Conservation (phyloP, 345 rosid species). For the Moricandia moricandioides region DNA sequence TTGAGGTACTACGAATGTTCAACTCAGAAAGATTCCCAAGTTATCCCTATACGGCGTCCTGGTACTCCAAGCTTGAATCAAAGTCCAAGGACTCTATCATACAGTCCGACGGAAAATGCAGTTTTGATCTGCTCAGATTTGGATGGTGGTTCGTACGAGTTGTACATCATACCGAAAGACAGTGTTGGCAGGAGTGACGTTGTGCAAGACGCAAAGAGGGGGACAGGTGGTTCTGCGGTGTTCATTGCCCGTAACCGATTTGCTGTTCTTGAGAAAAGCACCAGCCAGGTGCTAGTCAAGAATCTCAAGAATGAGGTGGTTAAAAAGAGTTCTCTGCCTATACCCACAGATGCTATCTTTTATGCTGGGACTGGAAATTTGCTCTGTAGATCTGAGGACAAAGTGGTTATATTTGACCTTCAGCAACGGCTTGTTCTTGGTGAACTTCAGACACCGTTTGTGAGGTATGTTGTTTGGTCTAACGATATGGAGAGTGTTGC, state of each 20-base stretch:
- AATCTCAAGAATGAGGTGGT: slow-evolving; percentile 81
- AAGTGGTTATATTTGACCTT: slow-evolving; percentile 80
- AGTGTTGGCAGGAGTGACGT: slow-evolving; percentile 64
- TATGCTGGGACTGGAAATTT: slow-evolving; percentile 92
- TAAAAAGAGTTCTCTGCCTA: slow-evolving; percentile 67
- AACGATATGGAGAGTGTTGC: slow-evolving; percentile 92
- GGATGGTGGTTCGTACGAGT: slow-evolving; percentile 91
- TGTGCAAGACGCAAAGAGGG: slow-evolving; percentile 85
- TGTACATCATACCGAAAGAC: slow-evolving; percentile 81
- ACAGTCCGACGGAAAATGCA: slow-evolving; percentile 91
- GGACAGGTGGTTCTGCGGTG: slow-evolving; percentile 73
- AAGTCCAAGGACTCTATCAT: slow-evolving; percentile 85
- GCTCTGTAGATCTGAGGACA: slow-evolving; percentile 84
- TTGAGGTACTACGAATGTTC: slow-evolving; percentile 77
- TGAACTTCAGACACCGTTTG: slow-evolving; percentile 75
- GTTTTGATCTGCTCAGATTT: slow-evolving; percentile 83
- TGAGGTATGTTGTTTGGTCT: slow-evolving; percentile 87
- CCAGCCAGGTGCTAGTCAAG: slow-evolving; percentile 73
- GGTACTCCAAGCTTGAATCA: slow-evolving; percentile 77
- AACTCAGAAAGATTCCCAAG: slow-evolving; percentile 70
- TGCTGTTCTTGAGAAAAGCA: slow-evolving; percentile 87
- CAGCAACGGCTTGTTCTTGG: slow-evolving; percentile 86
- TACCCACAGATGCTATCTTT: slow-evolving; percentile 75
- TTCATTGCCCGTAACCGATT: slow-evolving; percentile 86
- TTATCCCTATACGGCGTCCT: slow-evolving; percentile 78